Conservation (phyloP, 2,329 filamentous ascomycete genomes). For the Exophiala sideris region DNA sequence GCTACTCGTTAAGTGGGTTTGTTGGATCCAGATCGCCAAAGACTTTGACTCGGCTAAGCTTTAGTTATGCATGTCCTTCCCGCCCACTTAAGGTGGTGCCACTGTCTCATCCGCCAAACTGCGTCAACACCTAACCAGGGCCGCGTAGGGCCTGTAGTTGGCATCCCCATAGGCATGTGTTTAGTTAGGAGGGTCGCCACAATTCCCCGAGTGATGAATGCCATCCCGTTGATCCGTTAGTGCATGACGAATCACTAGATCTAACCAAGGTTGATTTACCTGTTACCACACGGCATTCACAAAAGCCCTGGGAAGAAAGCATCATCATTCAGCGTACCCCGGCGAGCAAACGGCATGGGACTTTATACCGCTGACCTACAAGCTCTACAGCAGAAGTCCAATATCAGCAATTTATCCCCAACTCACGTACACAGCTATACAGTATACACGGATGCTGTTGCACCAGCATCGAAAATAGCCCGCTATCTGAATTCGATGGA, state of each 20-base stretch:
- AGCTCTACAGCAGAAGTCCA: background rate
- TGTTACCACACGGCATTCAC: no score
- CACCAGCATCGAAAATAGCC: background rate
- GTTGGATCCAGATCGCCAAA: no score
- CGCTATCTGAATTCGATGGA: constrained; percentile 70
- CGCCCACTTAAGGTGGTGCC: no score
- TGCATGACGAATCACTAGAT: background rate
- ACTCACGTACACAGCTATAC: constrained; percentile 8
- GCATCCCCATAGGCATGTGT: no score
- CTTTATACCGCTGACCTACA: background rate
- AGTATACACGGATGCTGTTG: background rate
- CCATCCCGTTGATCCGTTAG: background rate
- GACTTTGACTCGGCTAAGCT: no score
- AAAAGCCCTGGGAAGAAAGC: background rate
- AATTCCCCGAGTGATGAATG: background rate
- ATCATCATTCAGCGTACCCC: background rate
- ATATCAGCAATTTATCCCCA: background rate
- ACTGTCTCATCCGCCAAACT: no score
- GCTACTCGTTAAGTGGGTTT: no score
- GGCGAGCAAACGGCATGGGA: background rate
- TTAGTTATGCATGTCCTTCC: no score
- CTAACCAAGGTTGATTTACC: background rate
- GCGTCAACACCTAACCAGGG: no score
- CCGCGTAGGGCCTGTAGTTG: no score
- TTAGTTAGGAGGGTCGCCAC: no score